Evolutionary conservation across 2,329 filamentous ascomycete species (phyloP), one percentile per base, ranked within the genome.

Genomic region (Exutisphaerella laricina): DNA sequence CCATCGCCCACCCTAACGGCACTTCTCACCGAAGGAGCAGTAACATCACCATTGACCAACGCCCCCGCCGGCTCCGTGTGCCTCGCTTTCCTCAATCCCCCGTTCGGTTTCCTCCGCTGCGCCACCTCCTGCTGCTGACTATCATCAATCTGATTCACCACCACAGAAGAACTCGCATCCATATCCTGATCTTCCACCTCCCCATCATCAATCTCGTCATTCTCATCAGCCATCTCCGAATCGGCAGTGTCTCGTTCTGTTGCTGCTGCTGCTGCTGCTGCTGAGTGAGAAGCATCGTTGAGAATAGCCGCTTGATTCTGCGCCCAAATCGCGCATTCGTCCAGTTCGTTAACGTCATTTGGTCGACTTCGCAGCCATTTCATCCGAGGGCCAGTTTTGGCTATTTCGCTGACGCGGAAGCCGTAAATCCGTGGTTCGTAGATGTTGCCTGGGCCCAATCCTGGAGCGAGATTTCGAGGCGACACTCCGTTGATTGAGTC

Each of bases 401-500:
- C 87, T 45, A 89, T 76, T 66, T 97, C 92, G 13, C 86, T 90
- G 16, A 98, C 92, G 49, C 85, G 80, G 71, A 98, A 98, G 20
- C 92, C 92, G 67, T 97, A 98, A 63, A 98, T 97, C 55, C 83
- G 85, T 46, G 92, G 88, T 62, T 96, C 88, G 68, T 97, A 97
- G 58, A 96, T 87, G 64, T 82, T 88, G 46, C 80, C 80, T 36
- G 72, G 72, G 8, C 92, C 92, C 2, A 98, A 74, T 1, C 88
- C 88, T 0, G 92, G 89, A 1, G 85, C 89, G 53, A 96, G 84
- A 65, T 97, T 98, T 56, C 81, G 77, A 4, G 85, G 79, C 51
- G 86, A 82, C 59, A 96, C 81, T 58, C 92, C 92, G 64, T 98
- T 97, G 58, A 97, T 80, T 46, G 66, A 64, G 10, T 67, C 49